Evolutionary conservation across 371 early-diverging fungal genomes (phyloP), one percentile per base, ranked within the genome.

Genomic region (Zopfochytrium polystomum): DNA sequence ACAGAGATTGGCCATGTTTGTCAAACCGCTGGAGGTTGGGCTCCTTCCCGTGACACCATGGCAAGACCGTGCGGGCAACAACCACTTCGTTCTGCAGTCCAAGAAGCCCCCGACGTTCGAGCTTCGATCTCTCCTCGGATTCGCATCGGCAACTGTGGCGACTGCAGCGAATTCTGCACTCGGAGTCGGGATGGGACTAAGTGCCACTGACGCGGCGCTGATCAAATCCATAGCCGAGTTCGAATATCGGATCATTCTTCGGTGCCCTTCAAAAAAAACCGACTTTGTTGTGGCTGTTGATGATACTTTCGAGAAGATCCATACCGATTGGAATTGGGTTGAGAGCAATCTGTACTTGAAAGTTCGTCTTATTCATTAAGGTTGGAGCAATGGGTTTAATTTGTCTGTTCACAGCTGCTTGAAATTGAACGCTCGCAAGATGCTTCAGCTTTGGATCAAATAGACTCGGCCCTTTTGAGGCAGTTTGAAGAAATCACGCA

Each of bases 291-390:
- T 80, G 4, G 81, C 81, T 0, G 78, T 76, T 1, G 79, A 63
- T 44, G 76, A 76, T 6, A 68, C 68, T 20, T 81, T 81, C 65
- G 81, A 77, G 53, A 68, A 68, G 52, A 81, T 81, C 33, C 81
- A 77, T 48, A 57, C 65, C 22, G 73, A 77, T 63, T 79, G 81
- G 81, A 81, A 81, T 52, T 79, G 78, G 78, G 73, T 81, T 29
- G 81, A 81, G 60, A 34, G 66, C 47, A 76, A 79, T 49, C 58
- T 76, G 54, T 71, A 70, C 34, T 31, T 67, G 34, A 79, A 81
- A 68, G 78, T 79, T 45, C 20, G 54, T 31, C 38, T 2, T 2
- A 13, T 25, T 42, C 18, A 38, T 35, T 2, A 49, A 20, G n/a
- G 15, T 32, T 61, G 4, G 20, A 18, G 27, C 13, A 42, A n/a